phyloP scores from a whole-genome alignment of 441 rosid genomes.

The Viola pubescens region DNA sequence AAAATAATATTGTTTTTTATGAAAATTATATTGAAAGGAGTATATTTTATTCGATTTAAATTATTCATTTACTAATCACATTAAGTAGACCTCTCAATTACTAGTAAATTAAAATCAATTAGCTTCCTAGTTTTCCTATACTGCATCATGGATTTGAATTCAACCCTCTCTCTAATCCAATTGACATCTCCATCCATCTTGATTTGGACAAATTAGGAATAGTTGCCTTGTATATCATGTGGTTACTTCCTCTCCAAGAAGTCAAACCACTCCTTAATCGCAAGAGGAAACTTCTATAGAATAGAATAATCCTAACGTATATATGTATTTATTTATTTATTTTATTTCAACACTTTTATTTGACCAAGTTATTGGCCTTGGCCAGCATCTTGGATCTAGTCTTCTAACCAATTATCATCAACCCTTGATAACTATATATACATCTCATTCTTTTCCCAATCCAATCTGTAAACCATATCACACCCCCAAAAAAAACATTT shows the following conservation, averaged over 20 bases:
- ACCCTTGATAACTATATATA: not conserved
- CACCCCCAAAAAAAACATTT: not conserved
- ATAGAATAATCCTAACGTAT: not conserved
- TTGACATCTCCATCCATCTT: not conserved
- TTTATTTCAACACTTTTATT: slow-evolving; percentile 2
- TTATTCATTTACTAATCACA: no score
- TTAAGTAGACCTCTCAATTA: no score
- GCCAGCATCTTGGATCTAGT: slow-evolving; percentile 22
- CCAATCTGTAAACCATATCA: not conserved
- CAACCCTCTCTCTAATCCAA: not conserved
- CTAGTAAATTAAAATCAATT: not conserved
- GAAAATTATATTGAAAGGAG: no score
- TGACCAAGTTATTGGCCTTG: slow-evolving; percentile 14
- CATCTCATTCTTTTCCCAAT: not conserved
- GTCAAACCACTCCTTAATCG: slow-evolving; percentile 22
- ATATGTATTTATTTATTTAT: not conserved
- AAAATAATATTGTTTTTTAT: no score
- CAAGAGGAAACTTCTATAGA: slow-evolving; percentile 24
- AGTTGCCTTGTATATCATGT: no score
- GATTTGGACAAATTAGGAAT: not conserved
- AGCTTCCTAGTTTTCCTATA: no score
- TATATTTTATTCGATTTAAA: no score
- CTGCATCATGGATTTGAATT: not conserved
- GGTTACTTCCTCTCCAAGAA: slow-evolving; percentile 18
- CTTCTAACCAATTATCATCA: slow-evolving; percentile 3